Evolutionary conservation across 2,329 filamentous ascomycete genomes (phyloP).

Genomic region (Plenodomus lindquistii): DNA sequence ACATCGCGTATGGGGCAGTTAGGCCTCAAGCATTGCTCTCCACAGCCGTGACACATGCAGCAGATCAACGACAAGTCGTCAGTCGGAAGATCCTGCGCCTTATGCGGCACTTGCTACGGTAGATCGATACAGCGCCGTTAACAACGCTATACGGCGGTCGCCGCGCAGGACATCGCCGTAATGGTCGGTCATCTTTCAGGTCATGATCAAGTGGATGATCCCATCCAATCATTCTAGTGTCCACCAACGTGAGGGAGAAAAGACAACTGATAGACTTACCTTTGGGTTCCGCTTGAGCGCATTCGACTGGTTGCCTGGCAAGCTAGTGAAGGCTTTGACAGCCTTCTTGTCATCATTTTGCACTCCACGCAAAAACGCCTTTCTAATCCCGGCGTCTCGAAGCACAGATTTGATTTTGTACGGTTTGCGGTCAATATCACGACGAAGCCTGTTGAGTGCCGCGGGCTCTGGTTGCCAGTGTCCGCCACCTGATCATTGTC

Average conservation of each 20-base stretch:
- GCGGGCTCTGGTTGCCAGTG: slow-evolving; percentile 76
- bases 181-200: no score
- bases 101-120: no score
- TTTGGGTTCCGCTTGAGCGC: slow-evolving; percentile 86
- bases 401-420: slow-evolving; percentile 70
- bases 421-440: slow-evolving; percentile 75
- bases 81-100: no score
- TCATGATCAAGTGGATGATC: no score
- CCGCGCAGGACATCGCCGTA: no score
- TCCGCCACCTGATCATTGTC: slow-evolving; percentile 65
- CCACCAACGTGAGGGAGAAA: background rate
- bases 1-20: background rate
- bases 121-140: no score
- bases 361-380: slow-evolving; percentile 65
- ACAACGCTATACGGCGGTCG: no score
- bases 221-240: background rate
- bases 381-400: slow-evolving; percentile 62
- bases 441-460: slow-evolving; percentile 68
- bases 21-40: background rate
- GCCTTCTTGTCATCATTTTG: slow-evolving; percentile 61
- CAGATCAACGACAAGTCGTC: background rate
- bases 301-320: slow-evolving; percentile 65
- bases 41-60: background rate
- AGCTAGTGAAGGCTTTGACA: slow-evolving; percentile 67
- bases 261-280: slow-evolving; percentile 55